Evolutionary conservation across 768 basidiomycete genomes (phyloP).

Genomic region (Suillus clintonianus): DNA sequence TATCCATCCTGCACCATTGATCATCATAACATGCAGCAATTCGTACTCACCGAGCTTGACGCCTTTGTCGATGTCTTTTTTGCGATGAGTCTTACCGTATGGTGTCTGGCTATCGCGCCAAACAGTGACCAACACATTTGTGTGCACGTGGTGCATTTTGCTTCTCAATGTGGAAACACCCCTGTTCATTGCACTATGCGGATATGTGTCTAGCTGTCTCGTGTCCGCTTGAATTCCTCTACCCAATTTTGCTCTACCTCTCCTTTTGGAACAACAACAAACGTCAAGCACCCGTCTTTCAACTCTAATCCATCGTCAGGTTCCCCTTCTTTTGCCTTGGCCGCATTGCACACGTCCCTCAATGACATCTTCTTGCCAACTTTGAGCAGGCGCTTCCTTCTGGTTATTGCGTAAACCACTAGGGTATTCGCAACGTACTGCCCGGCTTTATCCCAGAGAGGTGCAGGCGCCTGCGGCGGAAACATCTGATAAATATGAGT

Average conservation of each 20-base stretch:
- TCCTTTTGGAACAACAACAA: slow-evolving; percentile 79
- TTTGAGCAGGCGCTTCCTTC: slow-evolving; percentile 76
- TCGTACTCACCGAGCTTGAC: slow-evolving; percentile 69
- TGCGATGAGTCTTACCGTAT: slow-evolving; percentile 13
- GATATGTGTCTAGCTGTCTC: slow-evolving; percentile 28
- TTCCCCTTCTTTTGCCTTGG: slow-evolving; percentile 60
- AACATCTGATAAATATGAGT: slow-evolving; percentile 83
- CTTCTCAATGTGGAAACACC: neutral
- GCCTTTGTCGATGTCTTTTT: slow-evolving; percentile 51
- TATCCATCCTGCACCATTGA: slow-evolving; percentile 16
- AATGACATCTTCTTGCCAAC: slow-evolving; percentile 91
- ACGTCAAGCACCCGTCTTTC: slow-evolving; percentile 78
- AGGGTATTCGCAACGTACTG: slow-evolving; percentile 69
- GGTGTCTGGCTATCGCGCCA: slow-evolving; percentile 19
- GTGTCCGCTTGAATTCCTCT: slow-evolving; percentile 73
- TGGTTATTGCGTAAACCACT: slow-evolving; percentile 83
- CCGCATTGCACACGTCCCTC: slow-evolving; percentile 67
- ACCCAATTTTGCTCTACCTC: slow-evolving; percentile 82
- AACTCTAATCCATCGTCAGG: slow-evolving; percentile 79
- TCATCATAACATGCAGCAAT: slow-evolving; percentile 27
- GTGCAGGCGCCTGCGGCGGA: slow-evolving; percentile 63
- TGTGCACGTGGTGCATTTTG: neutral
- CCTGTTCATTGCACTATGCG: neutral
- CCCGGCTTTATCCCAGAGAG: slow-evolving; percentile 73
- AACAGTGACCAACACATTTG: slow-evolving; percentile 28